phyloP scores from a whole-genome alignment of 2,329 filamentous ascomycete genomes.

The Taxawa tesnikishii region DNA sequence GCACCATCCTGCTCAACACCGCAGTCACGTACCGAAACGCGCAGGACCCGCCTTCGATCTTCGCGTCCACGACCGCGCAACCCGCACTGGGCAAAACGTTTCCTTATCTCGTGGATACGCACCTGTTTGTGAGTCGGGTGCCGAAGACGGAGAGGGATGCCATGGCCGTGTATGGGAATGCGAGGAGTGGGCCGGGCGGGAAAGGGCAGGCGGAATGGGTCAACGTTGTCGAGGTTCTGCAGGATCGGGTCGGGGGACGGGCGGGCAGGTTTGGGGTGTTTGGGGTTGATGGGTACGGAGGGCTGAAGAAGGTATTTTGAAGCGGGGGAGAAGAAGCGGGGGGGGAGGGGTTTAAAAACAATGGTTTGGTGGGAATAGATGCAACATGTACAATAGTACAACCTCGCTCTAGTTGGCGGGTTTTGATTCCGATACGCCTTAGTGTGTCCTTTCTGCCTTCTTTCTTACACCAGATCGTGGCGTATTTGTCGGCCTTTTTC shows the following conservation, averaged over 20 bases:
- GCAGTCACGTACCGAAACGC: conserved; percentile 8
- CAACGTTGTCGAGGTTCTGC: conserved; percentile 31
- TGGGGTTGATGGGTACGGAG: conserved; percentile 4
- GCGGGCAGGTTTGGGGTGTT: conserved; percentile 25
- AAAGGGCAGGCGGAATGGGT: conserved; percentile 14
- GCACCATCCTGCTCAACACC: conserved; percentile 28
- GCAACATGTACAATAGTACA: too few relatives aligned
- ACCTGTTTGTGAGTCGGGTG: conserved; percentile 26
- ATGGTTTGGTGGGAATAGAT: too few relatives aligned
- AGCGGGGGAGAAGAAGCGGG: too few relatives aligned
- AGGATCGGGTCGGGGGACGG: conserved; percentile 24
- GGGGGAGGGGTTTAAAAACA: too few relatives aligned
- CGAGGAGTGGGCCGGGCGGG: conserved; percentile 1
- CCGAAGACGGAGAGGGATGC: conserved; percentile 24
- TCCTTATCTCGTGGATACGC: conserved; percentile 23
- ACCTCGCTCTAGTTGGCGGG: too few relatives aligned
- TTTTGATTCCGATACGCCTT: too few relatives aligned
- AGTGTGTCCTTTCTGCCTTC: too few relatives aligned
- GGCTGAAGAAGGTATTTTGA: not conserved
- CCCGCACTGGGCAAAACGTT: conserved; percentile 27
- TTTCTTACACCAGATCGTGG: too few relatives aligned
- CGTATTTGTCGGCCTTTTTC: too few relatives aligned
- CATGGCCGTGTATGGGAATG: conserved; percentile 14
- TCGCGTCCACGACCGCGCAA: conserved; percentile 22
- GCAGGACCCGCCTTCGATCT: conserved; percentile 24